Base-by-base conservation (phyloP, 306 rosid species). In the Hylodesmum podocarpum region DNA sequence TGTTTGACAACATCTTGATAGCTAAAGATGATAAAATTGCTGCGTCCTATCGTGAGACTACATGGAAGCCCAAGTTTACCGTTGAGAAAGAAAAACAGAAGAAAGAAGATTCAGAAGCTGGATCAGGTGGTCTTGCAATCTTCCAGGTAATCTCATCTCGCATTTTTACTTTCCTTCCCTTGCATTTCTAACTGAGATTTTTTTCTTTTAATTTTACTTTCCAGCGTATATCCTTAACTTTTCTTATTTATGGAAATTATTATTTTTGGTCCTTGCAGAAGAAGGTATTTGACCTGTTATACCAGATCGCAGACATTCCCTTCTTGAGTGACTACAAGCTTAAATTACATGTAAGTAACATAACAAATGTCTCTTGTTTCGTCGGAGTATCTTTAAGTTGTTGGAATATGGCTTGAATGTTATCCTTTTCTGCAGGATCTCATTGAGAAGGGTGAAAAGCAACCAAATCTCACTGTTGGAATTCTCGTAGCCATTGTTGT, bases 51-150 rank as follows among this genome's bases (percentile, higher is more conserved):
- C 75, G 98, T 47, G 92, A 80, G 51, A 79, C 91, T 33, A 73
- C 86, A 34, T 94, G 98, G 98, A 94, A 92, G 87, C 97, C 97
- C 25, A 94, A 94, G 80, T 94, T 81, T 62, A 86, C 83, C 11
- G 66, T 74, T 37, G 97, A 94, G 89, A 89, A 92, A 62, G 93
- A 94, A 84, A 92, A 94, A 12, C 88, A 88, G 71, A 92, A 87
- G 91, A 91, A 85, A 27, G 97, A 90, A 62, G 95, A 84, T 12
- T 24, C 62, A 15, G 91, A 81, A 19, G 43, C 86, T 31, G 85
- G 84, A 62, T 76, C 96, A 58, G 87, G 74, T 49, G 92, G 93
- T 67, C 91, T 95, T 22, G 82, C 91, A 14, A 89, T 69, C 37
- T 44, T 87, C 43, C 96, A 90, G 87, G 97, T 95, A 86, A 59